Percentiles rank a stretch among this genome's conserved stretches.
Conservation (phyloP, 805 yeast species). For the Ogataea nonfermentans region DNA sequence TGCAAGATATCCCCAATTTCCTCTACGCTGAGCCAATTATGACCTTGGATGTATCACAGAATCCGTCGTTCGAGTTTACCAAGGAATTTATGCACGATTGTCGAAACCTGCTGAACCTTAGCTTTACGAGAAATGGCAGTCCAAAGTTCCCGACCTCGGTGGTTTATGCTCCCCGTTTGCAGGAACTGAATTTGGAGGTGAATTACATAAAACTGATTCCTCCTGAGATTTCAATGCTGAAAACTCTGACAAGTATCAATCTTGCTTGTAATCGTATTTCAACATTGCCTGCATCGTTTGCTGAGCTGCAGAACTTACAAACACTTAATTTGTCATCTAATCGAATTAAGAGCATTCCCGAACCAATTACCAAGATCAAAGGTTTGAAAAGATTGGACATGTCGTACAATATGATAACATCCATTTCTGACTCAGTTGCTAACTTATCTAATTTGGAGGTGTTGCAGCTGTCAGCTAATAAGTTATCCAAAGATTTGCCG, state of each 20-base stretch:
- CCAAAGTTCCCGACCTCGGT: constrained; percentile 73
- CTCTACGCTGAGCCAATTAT: constrained; percentile 81
- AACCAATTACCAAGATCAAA: constrained; percentile 56
- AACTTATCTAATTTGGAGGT: constrained; percentile 60
- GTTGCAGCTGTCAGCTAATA: constrained; percentile 74
- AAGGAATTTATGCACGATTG: constrained; percentile 82
- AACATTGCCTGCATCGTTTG: constrained; percentile 58
- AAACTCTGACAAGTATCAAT: constrained; percentile 55
- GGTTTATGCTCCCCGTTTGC: constrained; percentile 64
- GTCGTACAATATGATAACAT: constrained; percentile 71
- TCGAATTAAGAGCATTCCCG: constrained; percentile 60
- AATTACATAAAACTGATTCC: constrained; percentile 71
- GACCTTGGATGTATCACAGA: constrained; percentile 76
- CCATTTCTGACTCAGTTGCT: constrained; percentile 60
- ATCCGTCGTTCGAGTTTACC: constrained; percentile 83
- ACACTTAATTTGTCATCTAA: constrained; percentile 80
- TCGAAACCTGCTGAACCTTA: constrained; percentile 61
- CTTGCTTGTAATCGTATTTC: constrained; percentile 75
- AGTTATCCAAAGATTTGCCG: constrained; percentile 53
- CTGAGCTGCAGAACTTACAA: constrained; percentile 51
- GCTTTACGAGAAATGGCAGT: constrained; percentile 71
- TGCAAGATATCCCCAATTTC: constrained; percentile 82
- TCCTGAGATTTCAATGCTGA: constrained; percentile 49
- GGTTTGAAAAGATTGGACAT: constrained; percentile 68
- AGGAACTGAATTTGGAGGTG: constrained; percentile 69